These are phyloP conservation scores for Xylariomycetidae sp. DNA, from an alignment of 2,329 filamentous ascomycete species.

Conservation along the genomic window DNA sequence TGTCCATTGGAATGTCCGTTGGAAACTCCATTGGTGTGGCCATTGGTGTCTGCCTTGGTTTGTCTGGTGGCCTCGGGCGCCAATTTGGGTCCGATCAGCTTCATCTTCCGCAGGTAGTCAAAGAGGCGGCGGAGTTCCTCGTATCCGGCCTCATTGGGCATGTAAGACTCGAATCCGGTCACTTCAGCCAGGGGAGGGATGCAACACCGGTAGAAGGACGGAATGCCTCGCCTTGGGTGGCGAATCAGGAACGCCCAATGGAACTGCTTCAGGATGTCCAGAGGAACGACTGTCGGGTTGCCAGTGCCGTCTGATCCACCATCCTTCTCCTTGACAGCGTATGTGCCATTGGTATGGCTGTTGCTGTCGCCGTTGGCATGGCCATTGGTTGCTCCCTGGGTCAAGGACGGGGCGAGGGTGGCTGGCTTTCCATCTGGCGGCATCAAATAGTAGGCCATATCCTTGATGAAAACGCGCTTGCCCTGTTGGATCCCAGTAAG, in stretches of 20 bases:
- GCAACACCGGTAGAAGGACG: constrained; percentile 91
- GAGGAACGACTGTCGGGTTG: constrained; percentile 83
- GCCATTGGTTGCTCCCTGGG: constrained; percentile 40
- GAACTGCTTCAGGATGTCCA: constrained; percentile 67
- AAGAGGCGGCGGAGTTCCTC: constrained; percentile 80
- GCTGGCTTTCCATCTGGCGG: constrained; percentile 65
- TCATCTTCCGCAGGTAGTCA: constrained; percentile 68
- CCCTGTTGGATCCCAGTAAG: constrained; percentile 47
- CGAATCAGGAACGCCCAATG: constrained; percentile 97
- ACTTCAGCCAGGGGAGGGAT: constrained; percentile 75
- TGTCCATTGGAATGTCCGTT: no score
- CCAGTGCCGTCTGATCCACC: constrained; percentile 44
- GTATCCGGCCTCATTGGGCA: constrained; percentile 85
- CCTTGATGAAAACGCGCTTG: constrained; percentile 95
- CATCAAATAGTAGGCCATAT: constrained; percentile 89
- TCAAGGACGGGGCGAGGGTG: constrained; percentile 72
- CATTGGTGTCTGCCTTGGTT: constrained; percentile 20
- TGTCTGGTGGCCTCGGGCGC: constrained; percentile 34
- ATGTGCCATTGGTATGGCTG: background rate
- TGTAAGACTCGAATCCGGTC: constrained; percentile 83
- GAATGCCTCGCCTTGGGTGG: constrained; percentile 85
- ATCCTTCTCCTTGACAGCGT: background rate
- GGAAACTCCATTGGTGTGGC: no score
- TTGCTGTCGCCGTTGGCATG: constrained; percentile 4
- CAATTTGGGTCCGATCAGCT: constrained; percentile 63